phyloP scores from a whole-genome alignment of 805 yeast genomes.

The Ogataea ganodermae region DNA sequence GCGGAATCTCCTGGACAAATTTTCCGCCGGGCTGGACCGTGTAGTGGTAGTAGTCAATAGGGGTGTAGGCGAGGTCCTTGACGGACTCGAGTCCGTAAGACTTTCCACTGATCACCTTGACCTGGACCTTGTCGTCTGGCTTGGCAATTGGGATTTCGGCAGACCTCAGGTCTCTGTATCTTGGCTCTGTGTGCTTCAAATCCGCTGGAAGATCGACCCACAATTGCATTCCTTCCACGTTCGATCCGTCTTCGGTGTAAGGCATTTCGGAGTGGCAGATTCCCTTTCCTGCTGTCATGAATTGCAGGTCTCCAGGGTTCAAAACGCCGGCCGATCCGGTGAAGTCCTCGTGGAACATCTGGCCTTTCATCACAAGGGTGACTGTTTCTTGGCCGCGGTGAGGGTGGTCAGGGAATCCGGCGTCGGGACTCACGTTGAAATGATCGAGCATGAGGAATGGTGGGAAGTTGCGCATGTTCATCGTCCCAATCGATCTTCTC shows the following conservation, averaged over 20 bases:
- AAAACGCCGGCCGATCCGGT: slow-evolving; percentile 81
- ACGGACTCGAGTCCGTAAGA: slow-evolving; percentile 74
- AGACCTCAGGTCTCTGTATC: slow-evolving; percentile 74
- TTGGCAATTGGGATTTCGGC: slow-evolving; percentile 70
- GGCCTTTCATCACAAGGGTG: slow-evolving; percentile 64
- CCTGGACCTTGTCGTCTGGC: slow-evolving; percentile 62
- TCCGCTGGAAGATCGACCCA: slow-evolving; percentile 83
- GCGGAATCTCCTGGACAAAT: slow-evolving; percentile 60
- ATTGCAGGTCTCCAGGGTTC: slow-evolving; percentile 82
- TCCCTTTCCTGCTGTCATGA: slow-evolving; percentile 93
- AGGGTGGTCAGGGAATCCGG: slow-evolving; percentile 84
- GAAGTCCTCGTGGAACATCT: slow-evolving; percentile 81
- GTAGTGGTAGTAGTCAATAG: slow-evolving; percentile 72
- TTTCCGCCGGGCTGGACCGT: slow-evolving; percentile 64
- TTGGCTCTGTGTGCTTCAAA: slow-evolving; percentile 63
- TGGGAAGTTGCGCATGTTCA: slow-evolving; percentile 67
- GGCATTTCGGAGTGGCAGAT: slow-evolving; percentile 89
- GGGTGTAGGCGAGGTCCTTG: slow-evolving; percentile 78
- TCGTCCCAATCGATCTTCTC: slow-evolving; percentile 75
- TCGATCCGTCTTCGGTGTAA: slow-evolving; percentile 51
- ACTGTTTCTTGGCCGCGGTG: slow-evolving; percentile 85
- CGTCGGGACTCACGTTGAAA: slow-evolving; percentile 60
- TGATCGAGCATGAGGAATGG: slow-evolving; percentile 86
- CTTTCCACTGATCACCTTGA: slow-evolving; percentile 77
- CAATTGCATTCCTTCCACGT: slow-evolving; percentile 69